These are phyloP conservation scores for Pseudonitzschia multiseries DNA, from an alignment of 108 stramenopile genomes.

Conservation along the genomic window DNA sequence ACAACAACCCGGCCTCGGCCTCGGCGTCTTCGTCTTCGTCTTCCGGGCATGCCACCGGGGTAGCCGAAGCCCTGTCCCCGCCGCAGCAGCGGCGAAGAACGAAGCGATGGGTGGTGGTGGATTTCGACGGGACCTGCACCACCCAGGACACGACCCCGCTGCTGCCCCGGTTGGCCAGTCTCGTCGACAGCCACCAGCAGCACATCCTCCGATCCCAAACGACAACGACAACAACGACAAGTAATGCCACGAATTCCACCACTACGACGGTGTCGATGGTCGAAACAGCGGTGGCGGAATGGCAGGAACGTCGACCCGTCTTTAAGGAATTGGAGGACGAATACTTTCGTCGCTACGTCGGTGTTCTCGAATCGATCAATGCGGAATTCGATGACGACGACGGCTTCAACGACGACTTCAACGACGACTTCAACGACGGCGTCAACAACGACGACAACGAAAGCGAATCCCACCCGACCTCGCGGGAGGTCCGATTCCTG, in stretches of 20 bases:
- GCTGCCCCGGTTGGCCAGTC: conserved; percentile 47
- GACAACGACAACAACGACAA: conserved; percentile 18
- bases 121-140: conserved; percentile 58
- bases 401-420: no score
- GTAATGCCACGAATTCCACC: conserved; percentile 24
- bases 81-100: neutral
- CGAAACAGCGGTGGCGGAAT: neutral
- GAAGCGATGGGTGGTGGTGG: conserved; percentile 26
- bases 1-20: no score
- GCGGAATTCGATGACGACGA: neutral
- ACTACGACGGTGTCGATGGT: neutral
- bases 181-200: conserved; percentile 9
- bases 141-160: conserved; percentile 46
- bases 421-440: no score
- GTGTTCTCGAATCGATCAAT: conserved; percentile 24
- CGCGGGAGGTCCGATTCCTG: no score
- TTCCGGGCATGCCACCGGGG: no score
- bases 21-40: no score
- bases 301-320: neutral
- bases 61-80: neutral
- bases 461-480: no score
- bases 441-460: no score
- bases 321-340: conserved; percentile 45
- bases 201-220: neutral
- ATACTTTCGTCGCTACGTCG: conserved; percentile 38